A percentile compares a stretch with the other conserved stretches of the same genome.
These are phyloP conservation scores for Infundibulicybe gibba DNA, from an alignment of 768 basidiomycete species.

Conservation along the genomic window DNA sequence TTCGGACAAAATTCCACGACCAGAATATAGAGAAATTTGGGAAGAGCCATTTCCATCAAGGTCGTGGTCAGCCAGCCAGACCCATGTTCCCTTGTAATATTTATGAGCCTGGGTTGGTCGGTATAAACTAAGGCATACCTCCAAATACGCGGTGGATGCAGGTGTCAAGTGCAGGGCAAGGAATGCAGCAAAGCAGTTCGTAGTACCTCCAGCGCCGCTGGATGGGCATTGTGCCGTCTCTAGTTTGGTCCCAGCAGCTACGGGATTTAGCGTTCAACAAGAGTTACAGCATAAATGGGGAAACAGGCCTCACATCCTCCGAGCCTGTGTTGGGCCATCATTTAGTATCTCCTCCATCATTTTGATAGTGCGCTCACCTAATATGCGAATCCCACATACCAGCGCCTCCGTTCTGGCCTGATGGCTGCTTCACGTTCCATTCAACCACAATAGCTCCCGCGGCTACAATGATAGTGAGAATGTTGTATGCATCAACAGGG, in stretches of 20 bases:
- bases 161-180: constrained; percentile 60
- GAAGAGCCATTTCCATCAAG: constrained; percentile 51
- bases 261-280: not conserved
- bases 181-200: constrained; percentile 62
- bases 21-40: constrained; percentile 60
- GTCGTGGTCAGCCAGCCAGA: constrained; percentile 82
- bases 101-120: not conserved
- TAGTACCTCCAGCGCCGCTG: constrained; percentile 34
- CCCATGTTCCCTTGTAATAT: constrained; percentile 59
- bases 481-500: not conserved
- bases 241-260: constrained; percentile 54
- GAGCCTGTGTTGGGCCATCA: constrained; percentile 18
- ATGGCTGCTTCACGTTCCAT: constrained; percentile 63
- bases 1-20: constrained; percentile 72
- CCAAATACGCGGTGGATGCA: constrained; percentile 56
- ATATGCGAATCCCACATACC: constrained; percentile 62
- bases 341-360: too few relatives aligned
- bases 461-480: constrained; percentile 17
- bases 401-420: constrained; percentile 47
- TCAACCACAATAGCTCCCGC: constrained; percentile 68
- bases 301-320: constrained; percentile 29
- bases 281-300: too few relatives aligned
- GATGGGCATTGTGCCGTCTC: constrained; percentile 42
- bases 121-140: constrained; percentile 32
- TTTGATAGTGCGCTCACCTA: constrained; percentile 21